Base-by-base conservation (phyloP, 306 rosid species). In the Cicer chorassanicum region DNA sequence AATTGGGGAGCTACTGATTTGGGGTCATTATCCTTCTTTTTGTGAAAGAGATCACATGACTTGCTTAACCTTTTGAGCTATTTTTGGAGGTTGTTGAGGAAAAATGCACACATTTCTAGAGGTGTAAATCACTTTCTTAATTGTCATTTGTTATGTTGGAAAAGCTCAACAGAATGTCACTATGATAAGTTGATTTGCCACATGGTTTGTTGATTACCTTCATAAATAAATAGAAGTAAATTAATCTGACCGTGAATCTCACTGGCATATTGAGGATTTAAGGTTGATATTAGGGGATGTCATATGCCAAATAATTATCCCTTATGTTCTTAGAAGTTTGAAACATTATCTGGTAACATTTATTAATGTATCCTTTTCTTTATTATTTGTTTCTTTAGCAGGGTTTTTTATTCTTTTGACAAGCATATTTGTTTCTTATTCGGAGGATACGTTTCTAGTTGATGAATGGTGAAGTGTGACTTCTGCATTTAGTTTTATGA, bases 391-490 rank as follows among this genome's bases (percentile, higher is more conserved):
- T 64, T 56, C 46, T 71, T 66, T 63, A 50, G 73, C 85, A 85
- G 86, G 91, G 73, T 70, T 60, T 77, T 86, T 57, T 53, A 55
- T 77, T 80, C 69, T 59, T 67, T 72, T 16, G 55, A 62, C 74
- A 71, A 62, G 79, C 76, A 46, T 68, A 76, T 61, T 66, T 41
- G 49, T 73, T 65, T 72, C 72, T 67, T 80, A 60, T 43, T 16
- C 53, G 73, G 82, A 80, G 76, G 74, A 82, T 75, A 55, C 76
- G 18, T 46, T 46, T 60, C 84, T 68, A 68, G 82, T 81, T 71
- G 76, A 79, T 83, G 72, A 63, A 68, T 43, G 43, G 66, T 75
- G 92, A 89, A 82, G 88, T 83, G 54, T 80, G 68, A 72, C 68
- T 79, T 74, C 69, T 55, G 81, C 67, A 19, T 76, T 72, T 81